These are phyloP conservation scores for Thalassia testudinum DNA, from an alignment of 116 monocot genomes.

Conservation along the genomic window DNA sequence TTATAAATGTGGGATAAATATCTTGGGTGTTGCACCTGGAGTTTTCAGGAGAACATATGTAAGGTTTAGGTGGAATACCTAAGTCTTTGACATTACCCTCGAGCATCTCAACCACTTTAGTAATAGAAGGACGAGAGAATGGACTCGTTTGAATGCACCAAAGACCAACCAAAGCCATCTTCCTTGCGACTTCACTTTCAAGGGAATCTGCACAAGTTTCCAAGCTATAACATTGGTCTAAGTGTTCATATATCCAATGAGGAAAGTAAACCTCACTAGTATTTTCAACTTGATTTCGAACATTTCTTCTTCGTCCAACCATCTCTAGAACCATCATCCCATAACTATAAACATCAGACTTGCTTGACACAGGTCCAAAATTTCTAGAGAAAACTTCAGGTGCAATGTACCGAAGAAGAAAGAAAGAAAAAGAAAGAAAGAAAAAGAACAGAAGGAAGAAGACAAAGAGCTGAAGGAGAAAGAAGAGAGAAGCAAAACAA, in stretches of 20 bases:
- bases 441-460: background rate
- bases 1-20: no score
- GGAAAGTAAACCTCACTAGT: constrained; percentile 17
- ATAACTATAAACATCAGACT: constrained; percentile 41
- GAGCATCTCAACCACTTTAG: constrained; percentile 7
- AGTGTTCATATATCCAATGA: constrained; percentile 24
- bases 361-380: constrained; percentile 19
- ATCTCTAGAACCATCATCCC: constrained; percentile 37
- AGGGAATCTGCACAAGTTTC: background rate
- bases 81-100: constrained; percentile 5
- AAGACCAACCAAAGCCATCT: constrained; percentile 4
- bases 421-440: background rate
- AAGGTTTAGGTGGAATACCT: constrained; percentile 22
- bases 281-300: background rate
- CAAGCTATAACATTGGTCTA: background rate
- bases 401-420: constrained; percentile 23
- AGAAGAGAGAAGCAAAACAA: no score
- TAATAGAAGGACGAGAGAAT: constrained; percentile 1
- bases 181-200: background rate
- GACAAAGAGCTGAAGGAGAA: no score
- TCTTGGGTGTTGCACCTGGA: no score
- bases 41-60: background rate
- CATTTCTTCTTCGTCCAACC: constrained; percentile 10
- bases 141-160: constrained; percentile 11
- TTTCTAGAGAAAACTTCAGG: constrained; percentile 24